Base-by-base conservation (phyloP, 495 filamentous ascomycete genomes). In the Saxophila tyrrhenica region DNA sequence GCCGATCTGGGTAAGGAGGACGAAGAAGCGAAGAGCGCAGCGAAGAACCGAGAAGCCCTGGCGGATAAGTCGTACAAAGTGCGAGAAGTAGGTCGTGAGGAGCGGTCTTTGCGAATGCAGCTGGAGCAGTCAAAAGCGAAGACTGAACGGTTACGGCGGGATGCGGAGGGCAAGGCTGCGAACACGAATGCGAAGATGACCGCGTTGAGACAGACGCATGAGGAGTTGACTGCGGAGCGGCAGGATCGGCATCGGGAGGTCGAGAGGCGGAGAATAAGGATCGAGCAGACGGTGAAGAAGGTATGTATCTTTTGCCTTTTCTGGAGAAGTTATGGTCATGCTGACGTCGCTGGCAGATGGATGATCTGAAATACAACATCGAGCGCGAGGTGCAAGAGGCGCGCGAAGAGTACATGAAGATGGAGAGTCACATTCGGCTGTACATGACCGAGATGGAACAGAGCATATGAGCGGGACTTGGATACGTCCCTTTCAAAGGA, bases 391-490 rank as follows among this genome's bases (percentile, higher is more conserved):
- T 96, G 11, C 85, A 86, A 56, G 75, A 74, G 17, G 87, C 92
- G 1, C 82, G 94, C 53, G 88, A 90, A 50, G 87, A 97, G 74
- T 97, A 92, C 68, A 73, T 94, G 62, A 95, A 94, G 77, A 80
- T 97, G 77, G 91, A 96, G 70, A 83, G 87, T 23, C 92, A 98
- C 69, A 94, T 98, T 65, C 90, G 87, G 69, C 75, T 95, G 55
- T 98, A 98, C 73, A 92, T 97, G 67, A 94, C 84, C 23, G 90
- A 97, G 76, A 95, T 98, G 89, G 94, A 97, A 67, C 90, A 96
- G 71, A 82, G 81, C 55, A 77, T 90, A 56, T 88, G 65, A 83
- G 52, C 17, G n/a, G 20, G 51, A 9, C 25, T 39, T 39, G n/a
- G n/a, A n/a, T n/a, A n/a, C n/a, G n/a, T n/a, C n/a, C n/a, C n/a